These are phyloP conservation scores for Cytospora piceae DNA, from an alignment of 2,329 filamentous ascomycete species.

Conservation along the genomic window DNA sequence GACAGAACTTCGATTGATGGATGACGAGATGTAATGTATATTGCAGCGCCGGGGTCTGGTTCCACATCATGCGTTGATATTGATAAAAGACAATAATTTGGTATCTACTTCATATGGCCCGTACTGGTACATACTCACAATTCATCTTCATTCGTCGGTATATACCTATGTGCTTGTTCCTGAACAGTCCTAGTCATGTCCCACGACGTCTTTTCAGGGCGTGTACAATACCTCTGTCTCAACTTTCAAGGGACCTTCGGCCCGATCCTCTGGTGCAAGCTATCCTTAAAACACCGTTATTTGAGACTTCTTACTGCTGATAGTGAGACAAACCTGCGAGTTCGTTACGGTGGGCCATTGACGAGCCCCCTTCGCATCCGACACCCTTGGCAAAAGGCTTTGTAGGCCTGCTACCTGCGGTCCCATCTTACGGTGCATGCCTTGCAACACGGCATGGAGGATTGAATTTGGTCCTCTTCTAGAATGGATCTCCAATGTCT, in stretches of 20 bases:
- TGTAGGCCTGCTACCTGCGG: neutral
- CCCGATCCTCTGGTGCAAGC: neutral
- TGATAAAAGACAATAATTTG: neutral
- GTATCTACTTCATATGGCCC: neutral
- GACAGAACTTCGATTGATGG: neutral
- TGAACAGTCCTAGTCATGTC: neutral
- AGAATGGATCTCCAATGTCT: constrained; percentile 7
- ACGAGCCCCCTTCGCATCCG: neutral
- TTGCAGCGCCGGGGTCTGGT: neutral
- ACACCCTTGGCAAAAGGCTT: no score
- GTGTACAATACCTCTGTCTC: neutral
- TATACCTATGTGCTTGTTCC: neutral
- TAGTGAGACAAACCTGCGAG: constrained; percentile 17
- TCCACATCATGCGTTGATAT: neutral
- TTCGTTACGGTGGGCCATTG: constrained; percentile 5
- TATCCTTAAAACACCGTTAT: neutral
- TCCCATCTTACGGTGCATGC: neutral
- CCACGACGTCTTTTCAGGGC: neutral
- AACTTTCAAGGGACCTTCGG: neutral
- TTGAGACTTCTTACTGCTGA: neutral
- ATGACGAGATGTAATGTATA: neutral
- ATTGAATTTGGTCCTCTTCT: neutral
- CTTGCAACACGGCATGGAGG: constrained; percentile 1
- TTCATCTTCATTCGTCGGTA: neutral
- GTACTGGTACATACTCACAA: neutral